Base-by-base conservation (phyloP, 2,329 filamentous ascomycete genomes). In the Phaeomoniella chlamydospora region DNA sequence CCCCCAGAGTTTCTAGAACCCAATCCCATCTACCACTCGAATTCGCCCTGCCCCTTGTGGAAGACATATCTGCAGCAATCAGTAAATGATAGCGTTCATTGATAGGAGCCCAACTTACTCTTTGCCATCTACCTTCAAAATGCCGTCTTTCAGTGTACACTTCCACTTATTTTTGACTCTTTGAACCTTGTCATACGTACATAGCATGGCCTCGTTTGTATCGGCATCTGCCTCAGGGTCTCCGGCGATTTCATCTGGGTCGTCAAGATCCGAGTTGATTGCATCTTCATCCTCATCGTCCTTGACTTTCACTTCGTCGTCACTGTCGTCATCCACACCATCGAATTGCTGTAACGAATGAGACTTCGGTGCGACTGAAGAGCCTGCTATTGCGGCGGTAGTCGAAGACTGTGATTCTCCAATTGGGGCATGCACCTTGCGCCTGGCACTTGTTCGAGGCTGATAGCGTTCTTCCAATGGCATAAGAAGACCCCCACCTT, bases 91-190 rank as follows among this genome's bases (percentile, higher is more conserved):
- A 17, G 11, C 9, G 29, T 17, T 39, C 31, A 37, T 14, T 18
- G 15, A 2, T 30, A 15, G 4, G 3, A 2, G 33, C 31, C 18
- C n/a, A 22, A 67, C 72, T 58, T 59, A 80, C 70, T 98, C 90
- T 61, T 84, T 93, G 47, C 85, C 84, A 46, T 88, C 87, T 26
- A 93, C 85, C 31, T 83, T 93, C 46, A 98, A 69, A 13, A 98
- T 83, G 14, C 90, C 90, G 51, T 98, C 90, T 65, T 96, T 96
- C 44, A 98, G 75, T 1, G 85, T 87, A 62, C 90, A 98, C 81
- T 98, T 98, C 83, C 83, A 90, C 74, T 90, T 98, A 65, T 96
- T 98, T 77, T 98, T 98, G 51, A 96, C 90, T 33, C 90, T 74
- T 62, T 96, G 88, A 6, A 98, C 90, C 66, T 98, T 98, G 66